These are phyloP conservation scores for Salix dunnii DNA, from an alignment of 345 rosid species.

Conservation along the genomic window DNA sequence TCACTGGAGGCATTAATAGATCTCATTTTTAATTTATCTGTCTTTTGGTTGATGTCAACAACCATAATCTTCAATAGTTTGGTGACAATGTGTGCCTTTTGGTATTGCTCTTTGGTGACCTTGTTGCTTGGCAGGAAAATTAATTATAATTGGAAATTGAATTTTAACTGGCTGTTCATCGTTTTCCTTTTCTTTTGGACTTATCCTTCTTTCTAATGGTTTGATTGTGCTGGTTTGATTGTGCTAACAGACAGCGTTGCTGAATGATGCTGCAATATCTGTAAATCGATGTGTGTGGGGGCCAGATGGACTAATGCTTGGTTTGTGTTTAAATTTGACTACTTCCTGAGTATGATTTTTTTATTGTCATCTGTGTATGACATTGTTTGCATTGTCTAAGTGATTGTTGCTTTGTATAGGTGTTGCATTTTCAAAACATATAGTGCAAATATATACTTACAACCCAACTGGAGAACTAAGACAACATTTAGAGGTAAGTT, in stretches of 20 bases:
- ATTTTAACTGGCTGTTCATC: no score
- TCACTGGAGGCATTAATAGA: not conserved
- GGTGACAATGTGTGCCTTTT: not conserved
- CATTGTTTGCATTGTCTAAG: not conserved
- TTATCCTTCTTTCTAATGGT: not conserved
- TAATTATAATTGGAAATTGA: not conserved
- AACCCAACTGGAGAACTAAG: conserved; percentile 45
- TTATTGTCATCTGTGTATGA: not conserved
- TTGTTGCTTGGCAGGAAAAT: not conserved
- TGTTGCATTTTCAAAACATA: conserved; percentile 75
- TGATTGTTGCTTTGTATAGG: conserved; percentile 38
- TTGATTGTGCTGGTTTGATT: not conserved
- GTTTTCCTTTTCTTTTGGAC: no score
- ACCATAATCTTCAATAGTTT: not conserved
- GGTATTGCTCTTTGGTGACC: not conserved
- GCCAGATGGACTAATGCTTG: conserved; percentile 57
- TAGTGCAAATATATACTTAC: conserved; percentile 68
- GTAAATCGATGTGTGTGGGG: conserved; percentile 67
- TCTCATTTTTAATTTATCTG: not conserved
- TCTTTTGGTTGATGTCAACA: conserved; percentile 4
- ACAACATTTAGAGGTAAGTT: conserved; percentile 52
- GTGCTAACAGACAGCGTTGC: conserved; percentile 41
- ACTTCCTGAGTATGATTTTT: not conserved
- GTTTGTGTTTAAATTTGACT: conserved; percentile 24
- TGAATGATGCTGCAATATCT: conserved; percentile 53